Conservation (phyloP, 2,329 filamentous ascomycete species). For the Ascochyta pisi region DNA sequence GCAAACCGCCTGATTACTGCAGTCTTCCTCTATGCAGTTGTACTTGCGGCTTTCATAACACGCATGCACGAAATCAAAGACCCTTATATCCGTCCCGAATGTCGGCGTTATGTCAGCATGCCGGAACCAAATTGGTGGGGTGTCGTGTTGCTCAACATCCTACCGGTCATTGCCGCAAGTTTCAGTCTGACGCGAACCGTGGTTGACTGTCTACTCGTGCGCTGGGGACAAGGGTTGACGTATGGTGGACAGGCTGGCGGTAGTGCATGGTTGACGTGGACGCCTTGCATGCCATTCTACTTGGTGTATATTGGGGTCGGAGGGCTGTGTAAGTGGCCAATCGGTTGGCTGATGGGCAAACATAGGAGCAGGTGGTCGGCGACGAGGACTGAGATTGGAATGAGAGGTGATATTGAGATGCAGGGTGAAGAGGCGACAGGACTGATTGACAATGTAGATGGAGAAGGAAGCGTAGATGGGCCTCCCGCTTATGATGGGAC, state of each 20-base stretch:
- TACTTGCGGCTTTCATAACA: too few species aligned
- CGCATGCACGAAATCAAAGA: too few species aligned
- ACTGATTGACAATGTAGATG: constrained; percentile 19
- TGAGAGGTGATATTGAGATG: constrained; percentile 20
- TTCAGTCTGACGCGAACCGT: too few species aligned
- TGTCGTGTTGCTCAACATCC: too few species aligned
- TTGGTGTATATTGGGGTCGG: constrained; percentile 5
- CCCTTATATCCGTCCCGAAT: too few species aligned
- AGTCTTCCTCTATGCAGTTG: too few species aligned
- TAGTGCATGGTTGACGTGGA: constrained; percentile 2
- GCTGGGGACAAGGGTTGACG: neutral
- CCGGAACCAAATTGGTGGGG: too few species aligned
- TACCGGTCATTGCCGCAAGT: too few species aligned
- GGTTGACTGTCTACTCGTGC: too few species aligned
- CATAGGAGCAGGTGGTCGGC: neutral
- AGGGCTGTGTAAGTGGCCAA: neutral
- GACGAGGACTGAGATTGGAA: neutral
- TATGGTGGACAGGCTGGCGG: neutral
- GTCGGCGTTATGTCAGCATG: too few species aligned
- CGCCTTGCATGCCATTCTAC: constrained; percentile 16
- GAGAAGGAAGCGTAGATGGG: neutral
- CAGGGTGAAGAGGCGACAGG: constrained; percentile 17
- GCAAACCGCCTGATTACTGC: too few species aligned
- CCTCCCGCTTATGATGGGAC: constrained; percentile 14
- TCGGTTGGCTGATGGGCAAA: constrained; percentile 19